A percentile compares a stretch with the other conserved stretches of the same genome.
These are phyloP conservation scores for Elongisporangium prolatum DNA, from an alignment of 352 stramenopile species.

Conservation along the genomic window DNA sequence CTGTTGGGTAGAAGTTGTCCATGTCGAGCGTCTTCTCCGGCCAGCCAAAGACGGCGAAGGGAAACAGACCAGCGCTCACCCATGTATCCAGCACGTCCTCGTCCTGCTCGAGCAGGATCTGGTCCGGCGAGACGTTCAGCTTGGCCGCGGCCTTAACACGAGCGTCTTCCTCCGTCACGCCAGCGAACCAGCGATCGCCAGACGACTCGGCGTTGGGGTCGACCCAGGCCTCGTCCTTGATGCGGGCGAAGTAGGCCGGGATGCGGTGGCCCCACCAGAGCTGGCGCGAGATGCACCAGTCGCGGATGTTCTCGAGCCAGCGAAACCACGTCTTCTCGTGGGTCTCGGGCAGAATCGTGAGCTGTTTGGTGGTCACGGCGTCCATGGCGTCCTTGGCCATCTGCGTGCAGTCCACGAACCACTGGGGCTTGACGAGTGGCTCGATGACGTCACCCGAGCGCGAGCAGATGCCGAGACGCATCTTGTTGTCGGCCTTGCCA, in stretches of 20 bases:
- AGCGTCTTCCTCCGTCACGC: constrained; percentile 84
- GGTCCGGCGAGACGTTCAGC: constrained; percentile 46
- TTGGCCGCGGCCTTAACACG: constrained; percentile 77
- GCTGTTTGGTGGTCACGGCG: constrained; percentile 76
- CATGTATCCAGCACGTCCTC: constrained; percentile 99
- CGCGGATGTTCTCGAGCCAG: constrained; percentile 98
- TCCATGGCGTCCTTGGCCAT: constrained; percentile 85
- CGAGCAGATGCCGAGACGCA: constrained; percentile 97
- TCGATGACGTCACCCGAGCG: constrained; percentile 99
- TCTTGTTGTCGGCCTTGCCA: constrained; percentile 98
- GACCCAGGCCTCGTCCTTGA: constrained; percentile 74
- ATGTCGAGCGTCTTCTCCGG: constrained; percentile 63
- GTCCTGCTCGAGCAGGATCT: constrained; percentile 93
- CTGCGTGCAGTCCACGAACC: constrained; percentile 89
- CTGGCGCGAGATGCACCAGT: constrained; percentile 99
- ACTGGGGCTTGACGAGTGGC: constrained; percentile 99
- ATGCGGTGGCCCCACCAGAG: constrained; percentile 99
- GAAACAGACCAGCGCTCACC: constrained; percentile 98
- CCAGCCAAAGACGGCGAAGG: constrained; percentile 87
- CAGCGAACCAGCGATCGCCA: constrained; percentile 68
- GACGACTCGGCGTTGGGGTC: constrained; percentile 69
- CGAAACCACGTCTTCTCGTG: constrained; percentile 96
- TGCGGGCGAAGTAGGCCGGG: constrained; percentile 95
- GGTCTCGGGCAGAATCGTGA: constrained; percentile 72
- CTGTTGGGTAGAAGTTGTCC: constrained; percentile 94